Percentiles rank a stretch among this genome's conserved stretches.
These are phyloP conservation scores for Athelia sp. DNA, from an alignment of 1,284 basidiomycete genomes.

Conservation along the genomic window DNA sequence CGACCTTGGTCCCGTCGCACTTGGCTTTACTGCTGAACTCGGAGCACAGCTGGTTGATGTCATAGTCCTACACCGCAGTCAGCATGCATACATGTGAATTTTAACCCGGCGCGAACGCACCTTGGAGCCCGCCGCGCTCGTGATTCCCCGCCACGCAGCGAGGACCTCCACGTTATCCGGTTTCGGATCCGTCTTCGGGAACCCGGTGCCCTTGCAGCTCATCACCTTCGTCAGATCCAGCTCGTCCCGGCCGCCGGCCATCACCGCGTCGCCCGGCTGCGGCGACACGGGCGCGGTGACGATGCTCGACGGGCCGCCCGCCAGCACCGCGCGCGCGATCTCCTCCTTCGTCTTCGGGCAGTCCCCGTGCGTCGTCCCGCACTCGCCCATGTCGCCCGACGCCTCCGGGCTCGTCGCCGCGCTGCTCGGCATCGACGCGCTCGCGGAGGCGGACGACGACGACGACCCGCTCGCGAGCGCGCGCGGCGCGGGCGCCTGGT, in stretches of 20 bases:
- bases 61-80: slow-evolving; percentile 47
- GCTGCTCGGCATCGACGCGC: slow-evolving; percentile 16
- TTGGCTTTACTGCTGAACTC: slow-evolving; percentile 76
- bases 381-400: slow-evolving; percentile 13
- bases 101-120: slow-evolving; percentile 30
- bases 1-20: slow-evolving; percentile 77
- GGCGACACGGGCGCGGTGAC: slow-evolving; percentile 25
- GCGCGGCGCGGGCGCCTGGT: slow-evolving; percentile 23
- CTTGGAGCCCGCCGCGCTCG: slow-evolving; percentile 67
- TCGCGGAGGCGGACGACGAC: slow-evolving; percentile 13
- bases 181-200: slow-evolving; percentile 64
- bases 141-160: slow-evolving; percentile 71
- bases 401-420: background rate
- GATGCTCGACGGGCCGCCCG: slow-evolving; percentile 46
- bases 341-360: slow-evolving; percentile 61
- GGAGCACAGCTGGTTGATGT: slow-evolving; percentile 69
- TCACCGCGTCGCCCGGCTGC: slow-evolving; percentile 26
- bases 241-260: slow-evolving; percentile 21
- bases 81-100: background rate
- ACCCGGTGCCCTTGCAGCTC: slow-evolving; percentile 52
- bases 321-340: slow-evolving; percentile 40
- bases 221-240: slow-evolving; percentile 40
- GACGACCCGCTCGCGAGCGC: background rate
- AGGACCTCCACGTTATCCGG: slow-evolving; percentile 72
- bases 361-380: slow-evolving; percentile 13